phyloP scores from a whole-genome alignment of 345 rosid species.

The Euphorbia peplus region DNA sequence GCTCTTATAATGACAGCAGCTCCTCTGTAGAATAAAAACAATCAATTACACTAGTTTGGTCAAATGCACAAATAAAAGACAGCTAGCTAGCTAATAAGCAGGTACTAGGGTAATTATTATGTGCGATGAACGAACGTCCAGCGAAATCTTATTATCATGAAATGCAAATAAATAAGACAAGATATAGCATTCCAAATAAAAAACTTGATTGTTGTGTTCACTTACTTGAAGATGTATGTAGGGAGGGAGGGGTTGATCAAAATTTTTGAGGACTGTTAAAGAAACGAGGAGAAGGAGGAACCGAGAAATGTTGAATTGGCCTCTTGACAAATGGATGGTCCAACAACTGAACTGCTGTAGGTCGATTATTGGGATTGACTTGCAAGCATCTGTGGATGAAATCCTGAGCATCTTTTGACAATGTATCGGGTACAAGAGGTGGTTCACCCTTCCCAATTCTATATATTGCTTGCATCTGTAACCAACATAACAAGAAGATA shows the following conservation, averaged over 20 bases:
- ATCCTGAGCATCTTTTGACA: conserved; percentile 23
- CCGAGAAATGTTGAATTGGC: neutral
- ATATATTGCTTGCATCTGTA: conserved; percentile 31
- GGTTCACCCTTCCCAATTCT: conserved; percentile 30
- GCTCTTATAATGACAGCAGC: neutral
- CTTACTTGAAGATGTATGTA: neutral
- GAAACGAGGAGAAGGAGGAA: conserved; percentile 11
- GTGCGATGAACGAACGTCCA: neutral
- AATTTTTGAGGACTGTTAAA: neutral
- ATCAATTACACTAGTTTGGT: neutral
- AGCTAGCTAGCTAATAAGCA: neutral
- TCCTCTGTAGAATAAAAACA: neutral
- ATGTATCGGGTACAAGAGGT: conserved; percentile 21
- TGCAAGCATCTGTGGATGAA: conserved; percentile 31
- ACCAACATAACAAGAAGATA: neutral
- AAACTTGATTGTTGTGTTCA: neutral
- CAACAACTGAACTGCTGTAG: conserved; percentile 24
- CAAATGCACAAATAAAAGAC: neutral
- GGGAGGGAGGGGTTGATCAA: neutral
- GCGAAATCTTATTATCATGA: neutral
- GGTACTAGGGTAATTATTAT: neutral
- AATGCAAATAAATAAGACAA: neutral
- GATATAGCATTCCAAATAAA: neutral
- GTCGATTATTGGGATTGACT: conserved; percentile 28
- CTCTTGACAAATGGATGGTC: conserved; percentile 24